A percentile compares a stretch with the other conserved stretches of the same genome.
These are phyloP conservation scores for Kwoniella heveanensis DNA, from an alignment of 768 basidiomycete species.

Conservation along the genomic window DNA sequence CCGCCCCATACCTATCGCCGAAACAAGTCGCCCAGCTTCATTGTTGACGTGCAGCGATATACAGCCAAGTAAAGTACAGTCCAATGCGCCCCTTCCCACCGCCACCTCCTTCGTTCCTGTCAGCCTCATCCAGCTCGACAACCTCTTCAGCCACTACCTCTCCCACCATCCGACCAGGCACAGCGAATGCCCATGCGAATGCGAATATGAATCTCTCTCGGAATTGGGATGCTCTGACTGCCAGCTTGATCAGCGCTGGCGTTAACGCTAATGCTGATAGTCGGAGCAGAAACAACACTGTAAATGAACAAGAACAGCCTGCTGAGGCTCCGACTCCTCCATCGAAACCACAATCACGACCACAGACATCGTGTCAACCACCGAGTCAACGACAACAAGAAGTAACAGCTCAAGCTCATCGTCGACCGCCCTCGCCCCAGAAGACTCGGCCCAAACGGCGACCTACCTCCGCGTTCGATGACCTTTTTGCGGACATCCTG, in stretches of 20 bases:
- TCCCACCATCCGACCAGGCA: not conserved
- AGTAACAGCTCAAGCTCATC: not conserved
- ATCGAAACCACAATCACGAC: not conserved
- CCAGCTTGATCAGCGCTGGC: not conserved
- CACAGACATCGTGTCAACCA: no score
- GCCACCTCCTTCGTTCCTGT: not conserved
- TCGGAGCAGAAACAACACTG: no score
- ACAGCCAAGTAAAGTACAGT: no score
- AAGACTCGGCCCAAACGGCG: not conserved
- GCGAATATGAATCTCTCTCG: no score
- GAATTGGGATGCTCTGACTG: not conserved
- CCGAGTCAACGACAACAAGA: no score
- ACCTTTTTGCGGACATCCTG: not conserved
- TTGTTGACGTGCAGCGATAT: no score
- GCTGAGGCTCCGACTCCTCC: not conserved
- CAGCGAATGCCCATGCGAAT: no score
- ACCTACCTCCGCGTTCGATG: not conserved
- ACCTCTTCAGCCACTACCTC: not conserved
- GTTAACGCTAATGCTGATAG: no score
- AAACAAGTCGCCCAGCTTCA: no score
- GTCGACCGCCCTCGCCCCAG: not conserved
- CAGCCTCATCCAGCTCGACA: not conserved
- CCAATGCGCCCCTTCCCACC: slow-evolving; percentile 5
- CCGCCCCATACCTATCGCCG: no score
- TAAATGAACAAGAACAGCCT: no score